Percentiles rank a stretch among this genome's conserved stretches.
Conservation (phyloP, 176 grass and related monocot genomes). For the Ananas comosus region DNA sequence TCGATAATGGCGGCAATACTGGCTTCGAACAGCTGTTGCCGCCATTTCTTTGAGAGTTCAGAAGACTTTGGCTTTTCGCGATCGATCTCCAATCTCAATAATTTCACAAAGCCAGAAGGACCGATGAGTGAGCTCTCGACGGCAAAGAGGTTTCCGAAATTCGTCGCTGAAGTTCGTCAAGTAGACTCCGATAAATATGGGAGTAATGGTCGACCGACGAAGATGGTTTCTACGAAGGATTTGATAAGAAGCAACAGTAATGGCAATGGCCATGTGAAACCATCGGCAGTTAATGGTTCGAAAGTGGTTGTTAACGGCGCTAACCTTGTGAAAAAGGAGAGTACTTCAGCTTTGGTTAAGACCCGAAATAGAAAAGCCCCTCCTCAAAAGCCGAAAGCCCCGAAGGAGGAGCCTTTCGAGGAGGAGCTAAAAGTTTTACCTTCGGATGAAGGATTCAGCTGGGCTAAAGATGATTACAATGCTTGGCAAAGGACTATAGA, state of each 20-base stretch:
- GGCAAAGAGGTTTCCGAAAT: constrained; percentile 26
- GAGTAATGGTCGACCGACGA: constrained; percentile 55
- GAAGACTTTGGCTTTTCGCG: constrained; percentile 51
- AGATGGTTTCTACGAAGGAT: constrained; percentile 72
- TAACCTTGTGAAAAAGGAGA: constrained; percentile 59
- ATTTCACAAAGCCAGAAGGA: constrained; percentile 29
- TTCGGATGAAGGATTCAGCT: constrained; percentile 91
- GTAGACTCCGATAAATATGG: constrained; percentile 42
- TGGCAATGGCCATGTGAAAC: constrained; percentile 23
- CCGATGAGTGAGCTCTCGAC: constrained; percentile 15
- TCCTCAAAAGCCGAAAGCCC: constrained; percentile 29
- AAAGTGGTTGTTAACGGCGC: constrained; percentile 37
- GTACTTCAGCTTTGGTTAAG: constrained; percentile 45
- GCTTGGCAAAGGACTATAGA: constrained; percentile 65
- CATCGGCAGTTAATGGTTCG: constrained; percentile 32
- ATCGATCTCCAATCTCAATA: constrained; percentile 40
- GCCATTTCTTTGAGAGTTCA: background rate
- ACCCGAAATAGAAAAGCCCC: constrained; percentile 29
- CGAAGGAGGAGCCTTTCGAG: constrained; percentile 32
- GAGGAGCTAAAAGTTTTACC: constrained; percentile 83
- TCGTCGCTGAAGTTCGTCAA: constrained; percentile 36
- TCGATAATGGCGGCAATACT: constrained; percentile 43
- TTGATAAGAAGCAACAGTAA: constrained; percentile 30
- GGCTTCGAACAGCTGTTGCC: constrained; percentile 18
- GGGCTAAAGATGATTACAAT: constrained; percentile 88